A percentile compares a stretch with the other conserved stretches of the same genome.
Conservation (phyloP, 139 green algal genomes). For the Desmodesmus armatus region DNA sequence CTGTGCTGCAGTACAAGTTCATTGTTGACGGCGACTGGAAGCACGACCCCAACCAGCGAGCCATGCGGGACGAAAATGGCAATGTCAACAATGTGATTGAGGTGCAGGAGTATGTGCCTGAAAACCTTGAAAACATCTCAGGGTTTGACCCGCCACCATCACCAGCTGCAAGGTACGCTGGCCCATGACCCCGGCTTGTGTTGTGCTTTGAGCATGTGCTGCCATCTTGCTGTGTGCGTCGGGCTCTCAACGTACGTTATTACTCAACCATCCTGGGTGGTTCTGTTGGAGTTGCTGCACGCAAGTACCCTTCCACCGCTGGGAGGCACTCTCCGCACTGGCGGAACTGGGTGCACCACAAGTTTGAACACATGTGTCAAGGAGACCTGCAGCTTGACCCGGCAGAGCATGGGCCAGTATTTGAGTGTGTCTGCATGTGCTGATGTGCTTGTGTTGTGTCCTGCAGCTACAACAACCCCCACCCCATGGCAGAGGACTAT, state of each 20-base stretch:
- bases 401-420: no score
- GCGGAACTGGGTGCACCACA: no score
- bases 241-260: no score
- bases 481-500: conserved; percentile 88
- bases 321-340: no score
- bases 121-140: conserved; percentile 93
- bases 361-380: no score
- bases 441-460: neutral
- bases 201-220: no score
- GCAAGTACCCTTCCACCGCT: no score
- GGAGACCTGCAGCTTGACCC: no score
- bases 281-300: no score
- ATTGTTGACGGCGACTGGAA: conserved; percentile 98
- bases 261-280: no score
- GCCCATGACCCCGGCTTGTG: no score
- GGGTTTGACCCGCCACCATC: conserved; percentile 95
- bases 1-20: conserved; percentile 90
- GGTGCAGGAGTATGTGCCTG: conserved; percentile 94
- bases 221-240: no score
- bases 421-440: neutral
- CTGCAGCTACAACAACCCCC: conserved; percentile 85
- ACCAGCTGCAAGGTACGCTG: conserved; percentile 67
- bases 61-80: conserved; percentile 96
- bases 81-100: conserved; percentile 99
- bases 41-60: conserved; percentile 95